Evolutionary conservation across 2,329 filamentous ascomycete species (phyloP), one percentile per base, ranked within the genome.

Genomic region (Dactylellina drechsleri): DNA sequence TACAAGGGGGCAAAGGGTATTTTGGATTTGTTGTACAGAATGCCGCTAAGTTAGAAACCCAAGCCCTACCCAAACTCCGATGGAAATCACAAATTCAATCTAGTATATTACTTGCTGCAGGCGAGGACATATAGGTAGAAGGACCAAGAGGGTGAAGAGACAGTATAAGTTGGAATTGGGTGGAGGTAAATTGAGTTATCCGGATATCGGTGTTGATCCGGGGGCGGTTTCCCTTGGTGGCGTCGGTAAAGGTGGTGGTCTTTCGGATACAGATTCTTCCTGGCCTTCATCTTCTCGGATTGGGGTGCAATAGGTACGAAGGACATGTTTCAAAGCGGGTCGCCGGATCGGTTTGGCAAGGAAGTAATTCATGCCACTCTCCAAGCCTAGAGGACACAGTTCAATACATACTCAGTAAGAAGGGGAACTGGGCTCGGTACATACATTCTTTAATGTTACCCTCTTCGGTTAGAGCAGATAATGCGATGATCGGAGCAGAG

Each of bases 341-440:
- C 78, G 73, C 13, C 77, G 74, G 31, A 79, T 79, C 0, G 87
- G 88, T 81, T 90, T 90, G 36, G 85, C 85, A 41, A 97, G 84
- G 82, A 97, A 97, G 83, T 92, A 92, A 80, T 97, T 88, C 93
- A 97, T 97, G 67, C 93, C 93, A 1, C 89, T 92, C 73, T 94
- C 92, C 81, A 95, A 90, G 81, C 72, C 65, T 76, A 28, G 7
- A 28, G 26, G 7, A 4, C 26, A 28, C 26, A 28, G 7, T 28
- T 28, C 26, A 28, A 7, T 28, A 28, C 26, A 7, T 28, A 3
- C 3, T 28, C 7, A 10, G 10, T 16, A 40, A 3, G 8, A 28
- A 56, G 26, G 16, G 18, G 8, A 56, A 23, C 16, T 28, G 26
- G 13, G 12, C 12, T 4, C 13, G 36, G 4, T 50, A 41, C 68